phyloP scores from a whole-genome alignment of 139 green algal genomes.

The Chlorella sorokiniana region DNA sequence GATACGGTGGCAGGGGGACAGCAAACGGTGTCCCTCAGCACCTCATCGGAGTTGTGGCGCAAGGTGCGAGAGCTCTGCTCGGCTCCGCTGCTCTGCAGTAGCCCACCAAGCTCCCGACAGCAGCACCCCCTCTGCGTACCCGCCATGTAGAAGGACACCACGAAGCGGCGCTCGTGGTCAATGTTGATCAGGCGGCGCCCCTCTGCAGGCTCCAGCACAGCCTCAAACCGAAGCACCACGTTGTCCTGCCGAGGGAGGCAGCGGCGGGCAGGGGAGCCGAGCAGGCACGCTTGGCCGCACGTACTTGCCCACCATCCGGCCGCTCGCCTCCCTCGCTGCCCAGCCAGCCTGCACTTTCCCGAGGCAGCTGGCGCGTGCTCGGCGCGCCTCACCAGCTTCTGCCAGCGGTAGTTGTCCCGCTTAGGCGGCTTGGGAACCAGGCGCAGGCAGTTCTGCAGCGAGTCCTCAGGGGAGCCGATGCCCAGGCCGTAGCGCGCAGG shows the following conservation, averaged over 20 bases:
- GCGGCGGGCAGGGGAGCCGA: background rate
- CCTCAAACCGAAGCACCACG: slow-evolving; percentile 31
- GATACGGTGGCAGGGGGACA: background rate
- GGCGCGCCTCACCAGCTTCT: slow-evolving; percentile 4
- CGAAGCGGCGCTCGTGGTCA: slow-evolving; percentile 71
- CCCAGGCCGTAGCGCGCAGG: slow-evolving; percentile 41
- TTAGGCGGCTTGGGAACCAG: slow-evolving; percentile 54
- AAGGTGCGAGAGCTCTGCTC: no score
- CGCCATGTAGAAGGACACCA: slow-evolving; percentile 86
- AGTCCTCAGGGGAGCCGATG: slow-evolving; percentile 84
- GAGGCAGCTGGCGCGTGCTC: background rate
- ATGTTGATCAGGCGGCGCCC: slow-evolving; percentile 2
- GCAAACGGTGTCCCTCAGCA: no score
- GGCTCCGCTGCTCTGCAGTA: no score
- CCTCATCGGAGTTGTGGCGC: no score
- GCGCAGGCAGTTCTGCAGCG: slow-evolving; percentile 82
- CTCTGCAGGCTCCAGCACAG: slow-evolving; percentile 8
- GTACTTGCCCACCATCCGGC: no score
- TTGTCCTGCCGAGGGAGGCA: background rate
- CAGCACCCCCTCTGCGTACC: background rate
- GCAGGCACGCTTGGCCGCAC: background rate
- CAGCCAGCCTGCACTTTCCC: no score
- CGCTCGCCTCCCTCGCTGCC: no score
- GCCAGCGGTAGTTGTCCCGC: slow-evolving; percentile 31
- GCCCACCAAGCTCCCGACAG: no score